Evolutionary conservation across 148 eudicot genomes (phyloP).

Genomic region (Cornus florida): DNA sequence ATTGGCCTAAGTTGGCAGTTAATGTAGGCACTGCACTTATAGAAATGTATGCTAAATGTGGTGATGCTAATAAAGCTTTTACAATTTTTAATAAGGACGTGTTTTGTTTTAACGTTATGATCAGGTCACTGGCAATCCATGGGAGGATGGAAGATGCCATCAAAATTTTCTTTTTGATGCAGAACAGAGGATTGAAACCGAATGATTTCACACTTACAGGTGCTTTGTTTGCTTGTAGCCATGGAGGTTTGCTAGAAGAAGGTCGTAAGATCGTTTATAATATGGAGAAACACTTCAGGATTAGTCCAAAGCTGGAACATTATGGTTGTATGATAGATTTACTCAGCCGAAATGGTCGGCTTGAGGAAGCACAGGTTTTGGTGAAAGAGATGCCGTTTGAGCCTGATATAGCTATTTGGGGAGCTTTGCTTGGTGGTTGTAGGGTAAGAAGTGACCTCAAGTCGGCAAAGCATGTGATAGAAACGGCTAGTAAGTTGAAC

Average conservation of each 20-base stretch:
- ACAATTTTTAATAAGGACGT: constrained; percentile 34
- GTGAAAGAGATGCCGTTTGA: constrained; percentile 27
- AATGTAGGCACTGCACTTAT: constrained; percentile 33
- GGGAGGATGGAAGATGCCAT: constrained; percentile 37
- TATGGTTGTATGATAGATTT: constrained; percentile 37
- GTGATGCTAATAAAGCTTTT: constrained; percentile 32
- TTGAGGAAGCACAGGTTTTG: constrained; percentile 27
- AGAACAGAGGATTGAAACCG: constrained; percentile 21
- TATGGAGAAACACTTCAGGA: constrained; percentile 19
- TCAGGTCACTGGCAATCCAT: constrained; percentile 39
- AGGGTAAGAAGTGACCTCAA: constrained; percentile 20
- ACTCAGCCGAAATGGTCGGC: constrained; percentile 29
- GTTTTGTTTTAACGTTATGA: constrained; percentile 43
- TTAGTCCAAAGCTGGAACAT: constrained; percentile 29
- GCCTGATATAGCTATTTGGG: constrained; percentile 42
- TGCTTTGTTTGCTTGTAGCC: constrained; percentile 40
- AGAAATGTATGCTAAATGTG: constrained; percentile 48
- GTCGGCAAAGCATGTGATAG: constrained; percentile 28
- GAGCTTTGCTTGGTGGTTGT: constrained; percentile 41
- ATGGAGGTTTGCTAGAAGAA: constrained; percentile 35
- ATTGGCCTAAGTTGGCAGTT: constrained; percentile 27
- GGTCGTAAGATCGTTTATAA: constrained; percentile 28
- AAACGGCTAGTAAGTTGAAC: constrained; percentile 15
- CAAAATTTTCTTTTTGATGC: constrained; percentile 32
- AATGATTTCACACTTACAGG: constrained; percentile 26